Evolutionary conservation across 75 land plant species (phyloP).

Genomic region (Adiantum capillusveneris): DNA sequence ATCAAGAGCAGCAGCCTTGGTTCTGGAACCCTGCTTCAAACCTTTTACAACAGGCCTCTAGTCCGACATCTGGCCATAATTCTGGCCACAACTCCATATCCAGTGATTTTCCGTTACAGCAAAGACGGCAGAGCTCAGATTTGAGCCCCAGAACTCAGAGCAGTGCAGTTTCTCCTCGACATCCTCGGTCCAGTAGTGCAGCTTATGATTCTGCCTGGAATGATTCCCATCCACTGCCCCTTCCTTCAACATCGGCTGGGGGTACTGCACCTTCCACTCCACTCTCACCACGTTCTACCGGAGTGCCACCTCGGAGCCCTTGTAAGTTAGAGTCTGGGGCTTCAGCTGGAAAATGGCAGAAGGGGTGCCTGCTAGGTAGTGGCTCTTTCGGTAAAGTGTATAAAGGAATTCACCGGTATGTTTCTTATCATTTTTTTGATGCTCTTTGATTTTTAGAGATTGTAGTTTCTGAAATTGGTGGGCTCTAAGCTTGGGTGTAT

Average conservation of each 20-base stretch:
- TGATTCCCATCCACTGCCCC: constrained; percentile 14
- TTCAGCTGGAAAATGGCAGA: constrained; percentile 57
- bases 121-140: constrained; percentile 10
- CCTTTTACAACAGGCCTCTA: constrained; percentile 44
- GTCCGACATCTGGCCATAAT: constrained; percentile 75
- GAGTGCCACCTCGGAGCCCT: constrained; percentile 8
- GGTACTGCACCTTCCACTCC: constrained; percentile 10
- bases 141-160: constrained; percentile 26
- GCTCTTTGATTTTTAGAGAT: not conserved
- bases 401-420: constrained; percentile 61
- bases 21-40: constrained; percentile 1
- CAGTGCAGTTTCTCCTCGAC: constrained; percentile 27
- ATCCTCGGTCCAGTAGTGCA: constrained; percentile 11
- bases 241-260: constrained; percentile 16
- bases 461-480: too few species aligned
- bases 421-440: not conserved
- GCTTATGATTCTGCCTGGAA: constrained; percentile 9
- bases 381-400: constrained; percentile 95
- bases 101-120: not conserved
- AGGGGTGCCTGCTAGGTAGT: constrained; percentile 84
- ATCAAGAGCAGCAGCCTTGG: constrained; percentile 27
- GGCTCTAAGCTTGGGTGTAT: too few species aligned
- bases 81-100: constrained; percentile 57
- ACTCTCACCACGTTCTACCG: constrained; percentile 14
- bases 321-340: constrained; percentile 18